Conservation (phyloP, 2,329 filamentous ascomycete genomes). For the Claviceps africana region DNA sequence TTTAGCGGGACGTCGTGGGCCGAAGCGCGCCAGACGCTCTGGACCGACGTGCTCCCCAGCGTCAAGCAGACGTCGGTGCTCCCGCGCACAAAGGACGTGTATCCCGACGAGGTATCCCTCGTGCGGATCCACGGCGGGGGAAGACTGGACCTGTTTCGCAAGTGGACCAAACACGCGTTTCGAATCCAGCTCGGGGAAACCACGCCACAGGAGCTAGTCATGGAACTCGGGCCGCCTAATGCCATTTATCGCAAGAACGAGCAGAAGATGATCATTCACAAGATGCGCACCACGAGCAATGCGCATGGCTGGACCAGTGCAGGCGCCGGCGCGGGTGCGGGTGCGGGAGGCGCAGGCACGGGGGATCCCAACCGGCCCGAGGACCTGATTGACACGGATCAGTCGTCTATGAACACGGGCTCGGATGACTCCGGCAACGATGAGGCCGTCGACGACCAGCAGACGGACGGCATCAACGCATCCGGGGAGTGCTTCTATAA, state of each 20-base stretch:
- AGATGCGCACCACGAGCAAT: slow-evolving; percentile 40
- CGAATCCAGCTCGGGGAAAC: slow-evolving; percentile 72
- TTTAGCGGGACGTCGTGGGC: slow-evolving; percentile 88
- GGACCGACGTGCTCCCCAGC: slow-evolving; percentile 59
- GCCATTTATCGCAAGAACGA: slow-evolving; percentile 89
- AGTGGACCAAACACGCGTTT: slow-evolving; percentile 51
- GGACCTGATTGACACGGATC: slow-evolving; percentile 57
- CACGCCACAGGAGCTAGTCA: slow-evolving; percentile 79
- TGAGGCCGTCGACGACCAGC: slow-evolving; percentile 44
- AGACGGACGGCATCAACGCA: slow-evolving; percentile 31
- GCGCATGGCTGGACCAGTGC: slow-evolving; percentile 31
- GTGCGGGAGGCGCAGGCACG: slow-evolving; percentile 20
- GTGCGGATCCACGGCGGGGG: slow-evolving; percentile 68
- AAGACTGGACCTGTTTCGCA: slow-evolving; percentile 61
- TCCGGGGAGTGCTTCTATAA: slow-evolving; percentile 84
- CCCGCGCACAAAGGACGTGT: slow-evolving; percentile 58
- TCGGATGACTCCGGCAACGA: slow-evolving; percentile 53
- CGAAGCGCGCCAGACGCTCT: slow-evolving; percentile 62
- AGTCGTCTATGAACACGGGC: slow-evolving; percentile 57
- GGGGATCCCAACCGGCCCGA: slow-evolving; percentile 34
- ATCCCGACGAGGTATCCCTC: slow-evolving; percentile 79
- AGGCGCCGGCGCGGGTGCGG: slow-evolving; percentile 24
- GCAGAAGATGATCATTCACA: slow-evolving; percentile 76
- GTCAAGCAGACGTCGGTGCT: slow-evolving; percentile 57
- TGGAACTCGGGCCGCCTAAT: slow-evolving; percentile 83